Evolutionary conservation across 208 protist genomes (phyloP).

Genomic region (Leishmania mexicana): DNA sequence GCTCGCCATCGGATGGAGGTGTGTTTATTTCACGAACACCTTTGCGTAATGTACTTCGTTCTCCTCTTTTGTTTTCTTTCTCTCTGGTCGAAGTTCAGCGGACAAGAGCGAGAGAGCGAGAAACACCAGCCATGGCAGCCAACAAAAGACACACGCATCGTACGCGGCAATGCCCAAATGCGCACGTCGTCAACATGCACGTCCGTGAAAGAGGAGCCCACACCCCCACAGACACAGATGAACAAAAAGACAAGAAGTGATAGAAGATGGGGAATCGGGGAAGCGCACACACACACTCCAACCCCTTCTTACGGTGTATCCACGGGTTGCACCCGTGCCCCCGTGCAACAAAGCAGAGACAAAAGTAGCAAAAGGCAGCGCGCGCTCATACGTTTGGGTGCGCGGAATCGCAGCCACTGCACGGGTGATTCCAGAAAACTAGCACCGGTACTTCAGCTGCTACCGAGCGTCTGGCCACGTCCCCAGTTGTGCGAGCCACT

Average conservation of each 20-base stretch:
- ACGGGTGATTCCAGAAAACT: neutral
- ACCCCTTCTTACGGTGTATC: neutral
- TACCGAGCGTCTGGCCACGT: constrained; percentile 29
- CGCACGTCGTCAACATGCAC: neutral
- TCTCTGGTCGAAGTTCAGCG: neutral
- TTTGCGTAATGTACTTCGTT: neutral
- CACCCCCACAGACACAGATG: neutral
- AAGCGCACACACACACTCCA: neutral
- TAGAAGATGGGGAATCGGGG: neutral
- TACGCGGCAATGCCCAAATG: neutral
- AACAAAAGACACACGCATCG: neutral
- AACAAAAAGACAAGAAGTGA: neutral
- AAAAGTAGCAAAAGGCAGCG: neutral
- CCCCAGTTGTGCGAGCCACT: constrained; percentile 38
- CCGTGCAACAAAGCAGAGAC: neutral
- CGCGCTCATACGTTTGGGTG: neutral
- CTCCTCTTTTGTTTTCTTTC: neutral
- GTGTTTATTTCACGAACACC: neutral
- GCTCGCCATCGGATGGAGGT: neutral
- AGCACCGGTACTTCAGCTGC: constrained; percentile 18
- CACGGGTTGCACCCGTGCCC: neutral
- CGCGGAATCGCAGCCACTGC: neutral
- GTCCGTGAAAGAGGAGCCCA: constrained; percentile 8
- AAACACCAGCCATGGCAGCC: neutral
- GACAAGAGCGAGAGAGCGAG: neutral